Percentiles rank a stretch among this genome's conserved stretches.
phyloP scores from a whole-genome alignment of 345 rosid genomes.

The Jatropha curcas region DNA sequence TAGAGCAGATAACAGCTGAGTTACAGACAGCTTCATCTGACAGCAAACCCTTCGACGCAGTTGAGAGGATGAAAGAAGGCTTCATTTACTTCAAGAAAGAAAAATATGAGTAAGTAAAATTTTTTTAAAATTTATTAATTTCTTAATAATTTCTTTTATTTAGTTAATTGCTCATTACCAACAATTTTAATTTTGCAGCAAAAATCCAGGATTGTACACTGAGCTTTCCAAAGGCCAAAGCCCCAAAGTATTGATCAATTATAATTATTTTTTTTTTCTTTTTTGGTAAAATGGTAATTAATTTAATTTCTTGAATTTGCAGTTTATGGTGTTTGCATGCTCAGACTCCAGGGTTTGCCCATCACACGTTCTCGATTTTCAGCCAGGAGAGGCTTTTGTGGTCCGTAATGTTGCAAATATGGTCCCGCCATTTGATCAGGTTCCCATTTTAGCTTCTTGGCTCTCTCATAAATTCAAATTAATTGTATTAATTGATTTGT shows the following conservation, averaged over 20 bases:
- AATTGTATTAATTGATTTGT: too few species aligned
- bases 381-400: slow-evolving; percentile 95
- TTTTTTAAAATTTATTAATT: neutral
- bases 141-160: neutral
- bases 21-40: slow-evolving; percentile 39
- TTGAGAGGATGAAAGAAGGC: slow-evolving; percentile 68
- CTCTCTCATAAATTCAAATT: neutral
- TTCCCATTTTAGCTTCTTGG: neutral
- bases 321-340: slow-evolving; percentile 97
- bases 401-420: slow-evolving; percentile 75
- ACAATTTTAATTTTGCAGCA: slow-evolving; percentile 59
- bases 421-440: slow-evolving; percentile 33
- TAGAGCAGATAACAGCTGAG: slow-evolving; percentile 71
- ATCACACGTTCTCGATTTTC: slow-evolving; percentile 75
- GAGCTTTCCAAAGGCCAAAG: slow-evolving; percentile 88
- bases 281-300: neutral
- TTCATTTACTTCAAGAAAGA: slow-evolving; percentile 81
- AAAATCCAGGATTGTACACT: slow-evolving; percentile 59
- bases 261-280: neutral
- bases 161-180: too few species aligned
- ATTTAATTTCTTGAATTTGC: slow-evolving; percentile 4
- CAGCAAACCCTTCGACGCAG: slow-evolving; percentile 43
- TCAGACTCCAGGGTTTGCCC: slow-evolving; percentile 97
- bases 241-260: slow-evolving; percentile 58
- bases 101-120: slow-evolving; percentile 79